Conservation (phyloP, 1,139 yeast species). For the Scheffersomyces lignicola region DNA sequence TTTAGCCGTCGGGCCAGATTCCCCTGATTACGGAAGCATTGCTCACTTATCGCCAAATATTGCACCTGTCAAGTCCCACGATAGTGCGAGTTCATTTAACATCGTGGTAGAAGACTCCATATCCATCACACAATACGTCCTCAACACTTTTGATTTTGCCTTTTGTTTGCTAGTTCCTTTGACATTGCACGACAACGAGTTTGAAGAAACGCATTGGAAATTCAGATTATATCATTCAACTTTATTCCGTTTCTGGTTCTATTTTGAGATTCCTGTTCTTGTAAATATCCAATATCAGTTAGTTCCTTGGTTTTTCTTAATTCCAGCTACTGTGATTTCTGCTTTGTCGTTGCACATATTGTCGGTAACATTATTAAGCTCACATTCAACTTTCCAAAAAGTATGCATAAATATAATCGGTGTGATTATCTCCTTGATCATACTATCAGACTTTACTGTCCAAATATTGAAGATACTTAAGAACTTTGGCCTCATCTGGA, state of each 20-base stretch:
- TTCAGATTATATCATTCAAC: conserved; percentile 7
- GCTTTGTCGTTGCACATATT: not conserved
- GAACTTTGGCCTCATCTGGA: conserved; percentile 38
- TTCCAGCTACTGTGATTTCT: conserved; percentile 11
- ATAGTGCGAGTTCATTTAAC: not conserved
- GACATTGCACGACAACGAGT: conserved; percentile 8
- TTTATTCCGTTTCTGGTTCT: conserved; percentile 19
- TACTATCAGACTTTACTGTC: conserved; percentile 30
- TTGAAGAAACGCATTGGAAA: conserved; percentile 11
- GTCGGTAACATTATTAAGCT: not conserved
- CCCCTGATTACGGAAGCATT: conserved; percentile 1
- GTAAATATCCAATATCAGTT: conserved; percentile 19
- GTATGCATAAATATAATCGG: conserved; percentile 23
- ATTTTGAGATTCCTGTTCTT: conserved; percentile 19
- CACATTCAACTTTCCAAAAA: conserved; percentile 1
- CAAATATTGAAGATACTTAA: conserved; percentile 31
- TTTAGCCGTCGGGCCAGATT: too few relatives aligned
- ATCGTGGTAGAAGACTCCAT: conserved; percentile 16
- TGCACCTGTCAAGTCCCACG: conserved; percentile 3
- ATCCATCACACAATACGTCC: conserved; percentile 16
- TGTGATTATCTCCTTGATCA: conserved; percentile 25
- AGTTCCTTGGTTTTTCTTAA: conserved; percentile 10
- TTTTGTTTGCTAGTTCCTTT: conserved; percentile 24
- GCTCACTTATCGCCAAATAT: not conserved
- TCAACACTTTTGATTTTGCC: conserved; percentile 18